Conservation (phyloP, 495 filamentous ascomycete species). For the Aspergillus indologenus region DNA sequence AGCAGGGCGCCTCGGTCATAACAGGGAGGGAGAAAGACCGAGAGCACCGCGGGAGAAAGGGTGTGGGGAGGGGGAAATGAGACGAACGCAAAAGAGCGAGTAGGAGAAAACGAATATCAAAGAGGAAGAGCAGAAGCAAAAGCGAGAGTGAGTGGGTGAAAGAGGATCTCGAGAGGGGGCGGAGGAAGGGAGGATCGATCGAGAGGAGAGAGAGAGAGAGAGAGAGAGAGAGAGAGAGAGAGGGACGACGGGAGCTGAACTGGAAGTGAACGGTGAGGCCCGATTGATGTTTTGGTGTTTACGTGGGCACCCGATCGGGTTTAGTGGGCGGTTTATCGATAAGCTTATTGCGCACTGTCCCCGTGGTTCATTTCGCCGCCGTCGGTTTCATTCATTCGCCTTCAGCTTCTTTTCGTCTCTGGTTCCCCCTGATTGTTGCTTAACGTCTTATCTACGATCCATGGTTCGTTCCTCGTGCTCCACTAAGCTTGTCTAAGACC, state of each 20-base stretch:
- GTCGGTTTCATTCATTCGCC: neutral
- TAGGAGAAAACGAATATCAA: slow-evolving; percentile 1
- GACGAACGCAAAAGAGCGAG: slow-evolving; percentile 1
- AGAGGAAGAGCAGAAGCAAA: slow-evolving; percentile 1
- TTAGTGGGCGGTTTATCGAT: slow-evolving; percentile 45
- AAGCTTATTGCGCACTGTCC: slow-evolving; percentile 38
- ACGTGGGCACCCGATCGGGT: slow-evolving; percentile 36
- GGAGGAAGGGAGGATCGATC: neutral
- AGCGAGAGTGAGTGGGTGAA: slow-evolving; percentile 9
- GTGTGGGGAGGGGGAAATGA: neutral
- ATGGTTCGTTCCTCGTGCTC: neutral
- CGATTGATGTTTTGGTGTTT: slow-evolving; percentile 42
- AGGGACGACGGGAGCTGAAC: neutral
- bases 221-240: slow-evolving; percentile 17
- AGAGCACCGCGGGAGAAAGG: slow-evolving; percentile 3
- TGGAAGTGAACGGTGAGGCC: slow-evolving; percentile 37
- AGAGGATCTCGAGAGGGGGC: neutral
- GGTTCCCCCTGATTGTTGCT: neutral
- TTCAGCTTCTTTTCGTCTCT: neutral
- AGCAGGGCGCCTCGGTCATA: neutral
- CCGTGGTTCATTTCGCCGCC: slow-evolving; percentile 6
- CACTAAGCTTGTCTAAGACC: neutral
- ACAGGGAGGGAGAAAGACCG: slow-evolving; percentile 5
- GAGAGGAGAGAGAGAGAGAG: slow-evolving; percentile 10
- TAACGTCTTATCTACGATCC: neutral